Percentiles rank a stretch among this genome's conserved stretches.
Evolutionary conservation across 208 protist genomes (phyloP).

Genomic region (Wallacemonas sp.): DNA sequence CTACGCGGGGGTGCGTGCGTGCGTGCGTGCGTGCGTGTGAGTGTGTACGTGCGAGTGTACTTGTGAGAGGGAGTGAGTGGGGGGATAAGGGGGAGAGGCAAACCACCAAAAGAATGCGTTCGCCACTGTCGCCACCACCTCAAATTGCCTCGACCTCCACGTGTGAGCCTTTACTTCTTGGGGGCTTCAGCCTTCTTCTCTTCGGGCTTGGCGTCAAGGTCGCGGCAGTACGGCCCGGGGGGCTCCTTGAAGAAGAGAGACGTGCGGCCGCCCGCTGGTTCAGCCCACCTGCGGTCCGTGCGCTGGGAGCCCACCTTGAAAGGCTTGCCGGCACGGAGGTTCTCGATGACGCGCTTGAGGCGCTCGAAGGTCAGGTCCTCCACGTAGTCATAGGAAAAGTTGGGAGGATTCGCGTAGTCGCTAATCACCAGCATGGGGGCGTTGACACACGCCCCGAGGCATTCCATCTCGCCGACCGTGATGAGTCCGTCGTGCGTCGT

Average conservation of each 20-base stretch:
- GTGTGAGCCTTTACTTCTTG: slow-evolving; percentile 37
- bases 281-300: slow-evolving; percentile 58
- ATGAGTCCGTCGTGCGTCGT: slow-evolving; percentile 86
- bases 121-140: too few species aligned
- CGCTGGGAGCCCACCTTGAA: slow-evolving; percentile 78
- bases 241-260: slow-evolving; percentile 86
- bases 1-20: background rate
- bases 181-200: slow-evolving; percentile 44
- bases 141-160: too few species aligned
- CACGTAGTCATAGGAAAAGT: slow-evolving; percentile 88
- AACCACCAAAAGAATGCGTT: too few species aligned
- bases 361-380: slow-evolving; percentile 91
- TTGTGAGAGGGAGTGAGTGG: too few species aligned
- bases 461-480: slow-evolving; percentile 94
- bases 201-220: slow-evolving; percentile 62
- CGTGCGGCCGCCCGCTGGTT: slow-evolving; percentile 80
- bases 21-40: too few species aligned
- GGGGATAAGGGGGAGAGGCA: too few species aligned
- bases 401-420: slow-evolving; percentile 89
- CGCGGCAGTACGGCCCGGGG: slow-evolving; percentile 83
- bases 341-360: slow-evolving; percentile 77
- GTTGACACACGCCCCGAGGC: slow-evolving; percentile 93
- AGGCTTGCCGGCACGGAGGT: slow-evolving; percentile 69
- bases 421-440: slow-evolving; percentile 93
- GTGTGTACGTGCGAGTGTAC: too few species aligned